phyloP scores from a whole-genome alignment of 345 rosid genomes.

The Salix arbutifolia region DNA sequence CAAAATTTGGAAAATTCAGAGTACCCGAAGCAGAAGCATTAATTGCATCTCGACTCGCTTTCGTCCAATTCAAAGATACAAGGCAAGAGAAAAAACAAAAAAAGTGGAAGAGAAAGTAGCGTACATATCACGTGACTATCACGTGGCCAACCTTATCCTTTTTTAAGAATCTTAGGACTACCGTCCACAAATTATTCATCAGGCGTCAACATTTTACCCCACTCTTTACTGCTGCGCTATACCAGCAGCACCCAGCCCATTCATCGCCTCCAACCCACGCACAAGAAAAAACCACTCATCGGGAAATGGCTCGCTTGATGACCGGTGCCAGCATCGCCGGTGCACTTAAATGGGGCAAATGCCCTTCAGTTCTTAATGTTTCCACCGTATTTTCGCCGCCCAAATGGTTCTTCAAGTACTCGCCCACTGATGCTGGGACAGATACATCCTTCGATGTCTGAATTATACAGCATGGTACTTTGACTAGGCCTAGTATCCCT shows the following conservation, averaged over 20 bases:
- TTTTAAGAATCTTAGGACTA: constrained; percentile 6
- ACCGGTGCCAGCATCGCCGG: constrained; percentile 54
- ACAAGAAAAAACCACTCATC: constrained; percentile 22
- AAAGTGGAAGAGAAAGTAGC: not conserved
- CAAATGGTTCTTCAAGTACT: constrained; percentile 53
- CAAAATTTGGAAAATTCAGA: not conserved
- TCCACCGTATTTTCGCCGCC: constrained; percentile 70
- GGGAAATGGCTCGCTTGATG: constrained; percentile 61
- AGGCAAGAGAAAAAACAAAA: not conserved
- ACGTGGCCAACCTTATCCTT: constrained; percentile 42
- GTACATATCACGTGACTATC: constrained; percentile 28
- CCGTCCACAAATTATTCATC: constrained; percentile 33
- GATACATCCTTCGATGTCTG: constrained; percentile 66
- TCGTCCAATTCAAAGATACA: not conserved
- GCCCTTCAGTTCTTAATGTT: constrained; percentile 65
- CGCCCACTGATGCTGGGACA: constrained; percentile 65
- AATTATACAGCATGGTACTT: constrained; percentile 56
- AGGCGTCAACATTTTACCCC: constrained; percentile 27
- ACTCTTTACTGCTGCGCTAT: not conserved
- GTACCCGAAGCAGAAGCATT: not conserved
- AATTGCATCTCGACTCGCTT: not conserved
- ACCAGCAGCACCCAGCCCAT: not conserved
- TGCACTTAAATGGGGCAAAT: constrained; percentile 81
- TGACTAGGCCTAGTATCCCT: constrained; percentile 63
- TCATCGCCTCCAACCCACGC: not conserved